Evolutionary conservation across 2,329 filamentous ascomycete species (phyloP), one percentile per base, ranked within the genome.

Genomic region (Nannizzia gypsea): DNA sequence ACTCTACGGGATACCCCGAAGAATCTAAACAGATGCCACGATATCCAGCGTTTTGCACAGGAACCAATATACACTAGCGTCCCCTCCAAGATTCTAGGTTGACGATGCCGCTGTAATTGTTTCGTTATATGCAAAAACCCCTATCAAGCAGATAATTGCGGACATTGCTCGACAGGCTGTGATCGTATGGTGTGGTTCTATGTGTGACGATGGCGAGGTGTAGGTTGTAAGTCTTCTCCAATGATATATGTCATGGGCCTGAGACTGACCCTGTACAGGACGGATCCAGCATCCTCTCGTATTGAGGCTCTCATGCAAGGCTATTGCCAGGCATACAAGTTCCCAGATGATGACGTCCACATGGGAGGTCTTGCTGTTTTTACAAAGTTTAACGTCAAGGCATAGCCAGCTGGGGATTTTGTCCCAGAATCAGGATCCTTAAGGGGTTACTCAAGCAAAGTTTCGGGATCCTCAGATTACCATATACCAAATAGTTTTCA

Each of bases 81-180:
- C 2, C 67, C 70, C 24, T 48, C 56, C 11, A 38, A 56, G 1
- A 34, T 69, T 1, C 59, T 72, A 72, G 58, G 59, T 75, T 0
- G 71, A 76, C 59, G 67, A 72, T 3, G 60, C 69, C n/a, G 71
- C 72, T 11, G 57, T 73, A 28, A 70, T 76, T n/a, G 65, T 76
- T 58, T 72, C 72, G 0, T 60, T 69, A 8, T 68, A 66, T 36
- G 62, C 71, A 1, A 66, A 70, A 46, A 66, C 72, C 0, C 70
- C 73, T 0, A 66, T 74, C 4, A 72, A 71, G 55, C 70, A 76
- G 61, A 69, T 75, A 24, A 65, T 76, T 38, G 68, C 70, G n/a
- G 74, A 76, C 63, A 64, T 72, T 55, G 68, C 72, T 46, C 70
- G 68, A 50, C 74, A 73, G 5, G 67, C 64, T 1, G 62, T 68